Conservation (phyloP, 2,329 filamentous ascomycete genomes). For the Scytalidium sp. region DNA sequence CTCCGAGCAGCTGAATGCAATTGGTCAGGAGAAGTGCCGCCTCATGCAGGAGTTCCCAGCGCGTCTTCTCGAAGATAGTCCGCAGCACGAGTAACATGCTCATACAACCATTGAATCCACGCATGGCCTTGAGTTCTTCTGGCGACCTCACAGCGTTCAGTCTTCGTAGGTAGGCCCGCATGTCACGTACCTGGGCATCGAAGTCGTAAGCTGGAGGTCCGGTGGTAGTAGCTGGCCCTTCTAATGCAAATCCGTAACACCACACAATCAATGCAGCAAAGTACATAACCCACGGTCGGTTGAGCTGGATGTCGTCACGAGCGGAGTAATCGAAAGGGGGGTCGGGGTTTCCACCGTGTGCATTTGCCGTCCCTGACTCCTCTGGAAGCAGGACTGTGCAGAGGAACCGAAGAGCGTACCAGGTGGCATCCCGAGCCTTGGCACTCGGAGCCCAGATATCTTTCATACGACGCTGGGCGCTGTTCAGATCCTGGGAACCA, state of each 20-base stretch:
- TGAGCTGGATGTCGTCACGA: constrained; percentile 83
- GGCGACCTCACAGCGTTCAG: constrained; percentile 72
- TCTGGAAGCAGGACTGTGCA: constrained; percentile 75
- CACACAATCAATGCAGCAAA: constrained; percentile 90
- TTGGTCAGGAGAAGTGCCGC: constrained; percentile 77
- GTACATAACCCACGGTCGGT: constrained; percentile 93
- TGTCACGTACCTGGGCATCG: constrained; percentile 69
- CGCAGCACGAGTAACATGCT: constrained; percentile 78
- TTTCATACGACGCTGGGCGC: constrained; percentile 79
- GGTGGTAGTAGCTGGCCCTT: constrained; percentile 64
- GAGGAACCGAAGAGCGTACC: constrained; percentile 87
- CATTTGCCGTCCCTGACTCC: constrained; percentile 34
- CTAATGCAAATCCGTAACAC: constrained; percentile 89
- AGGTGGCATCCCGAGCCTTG: constrained; percentile 84
- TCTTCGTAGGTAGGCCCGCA: constrained; percentile 73
- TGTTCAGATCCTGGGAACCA: constrained; percentile 74
- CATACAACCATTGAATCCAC: constrained; percentile 78
- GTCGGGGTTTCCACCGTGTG: constrained; percentile 27
- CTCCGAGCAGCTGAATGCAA: constrained; percentile 60
- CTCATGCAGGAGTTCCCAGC: constrained; percentile 91
- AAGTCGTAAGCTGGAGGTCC: constrained; percentile 44
- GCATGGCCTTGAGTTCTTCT: constrained; percentile 70
- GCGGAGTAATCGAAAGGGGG: constrained; percentile 65
- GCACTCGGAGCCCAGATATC: constrained; percentile 87
- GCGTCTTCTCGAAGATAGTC: constrained; percentile 75